phyloP scores from a whole-genome alignment of 768 basidiomycete species.

The Hypholoma fasciculare region DNA sequence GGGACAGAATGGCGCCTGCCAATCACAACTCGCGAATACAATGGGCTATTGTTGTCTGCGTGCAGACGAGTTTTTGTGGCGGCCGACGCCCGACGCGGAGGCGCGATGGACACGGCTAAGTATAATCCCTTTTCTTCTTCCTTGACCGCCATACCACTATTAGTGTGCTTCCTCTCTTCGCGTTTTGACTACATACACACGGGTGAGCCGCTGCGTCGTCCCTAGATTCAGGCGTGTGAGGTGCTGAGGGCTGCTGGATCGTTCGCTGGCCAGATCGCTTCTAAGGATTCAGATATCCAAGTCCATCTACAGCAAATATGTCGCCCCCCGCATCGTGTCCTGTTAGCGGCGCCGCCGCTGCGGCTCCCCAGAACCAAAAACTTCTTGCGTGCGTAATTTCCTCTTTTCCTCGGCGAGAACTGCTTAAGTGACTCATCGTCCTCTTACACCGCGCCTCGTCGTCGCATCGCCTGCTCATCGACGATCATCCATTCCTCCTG shows the following conservation, averaged over 20 bases:
- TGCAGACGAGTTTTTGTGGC: too few species aligned
- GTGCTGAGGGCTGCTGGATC: too few species aligned
- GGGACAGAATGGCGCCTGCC: too few species aligned
- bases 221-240: too few species aligned
- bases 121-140: background rate
- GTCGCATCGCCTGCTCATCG: background rate
- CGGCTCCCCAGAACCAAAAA: background rate
- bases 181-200: background rate
- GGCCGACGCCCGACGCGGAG: background rate
- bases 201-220: too few species aligned
- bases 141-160: background rate
- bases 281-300: background rate
- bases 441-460: background rate
- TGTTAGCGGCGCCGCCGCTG: background rate
- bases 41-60: too few species aligned
- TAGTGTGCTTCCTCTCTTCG: background rate
- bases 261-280: background rate
- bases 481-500: background rate
- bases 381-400: slow-evolving; percentile 4
- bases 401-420: background rate
- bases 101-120: background rate
- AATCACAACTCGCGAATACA: too few species aligned
- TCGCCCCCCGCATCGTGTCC: background rate
- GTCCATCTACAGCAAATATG: background rate
- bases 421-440: background rate